Base-by-base conservation (phyloP, 73 alveolate species). In the Paramecium sonneborni region DNA sequence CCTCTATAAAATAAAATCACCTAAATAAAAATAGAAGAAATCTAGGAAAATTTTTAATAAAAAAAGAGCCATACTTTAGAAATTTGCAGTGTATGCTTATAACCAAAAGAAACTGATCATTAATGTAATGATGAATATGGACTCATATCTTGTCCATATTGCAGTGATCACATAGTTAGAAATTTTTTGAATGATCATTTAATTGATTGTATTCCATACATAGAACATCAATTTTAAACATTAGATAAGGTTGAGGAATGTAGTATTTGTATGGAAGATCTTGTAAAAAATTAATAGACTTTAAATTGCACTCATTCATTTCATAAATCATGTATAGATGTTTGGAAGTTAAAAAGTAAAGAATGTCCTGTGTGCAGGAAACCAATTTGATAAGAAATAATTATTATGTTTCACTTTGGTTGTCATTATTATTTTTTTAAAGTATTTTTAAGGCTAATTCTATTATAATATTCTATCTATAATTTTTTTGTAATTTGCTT, bases 81-180 rank as follows among this genome's bases (percentile, higher is more conserved):
- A 4, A 18, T 35, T 34, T 74, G 87, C 18, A 74, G 87, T 5
- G 1, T 5, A 11, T 74, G 87, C 23, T 21, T 34, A 0, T 24
- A 0, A 74, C 58, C 67, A n/a, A 74, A 74, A 0, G 37, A 21
- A 12, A 15, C 46, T 11, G 44, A 74, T 74, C 87, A 74, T 39
- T 8, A 35, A 11, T 74, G 87, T 35, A 20, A 74, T 34, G 58
- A 74, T 37, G 87, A 74, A 74, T 74, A 37, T 74, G 87, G 58
- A n/a, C 21, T 28, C 30, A 39, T 74, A 6, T 9, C 18, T 34
- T 74, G 87, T 37, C 87, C 87, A 28, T 39, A 74, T 74, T 74
- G 87, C 10, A 20, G 67, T 37, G 87, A 74, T 15, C 35, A 12
- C 9, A 39, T 74, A 11, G 57, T 74, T 34, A 74, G 87, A 18